These are phyloP conservation scores for Cryptococcus sp. DNA, from an alignment of 1,284 basidiomycete genomes.

Conservation along the genomic window DNA sequence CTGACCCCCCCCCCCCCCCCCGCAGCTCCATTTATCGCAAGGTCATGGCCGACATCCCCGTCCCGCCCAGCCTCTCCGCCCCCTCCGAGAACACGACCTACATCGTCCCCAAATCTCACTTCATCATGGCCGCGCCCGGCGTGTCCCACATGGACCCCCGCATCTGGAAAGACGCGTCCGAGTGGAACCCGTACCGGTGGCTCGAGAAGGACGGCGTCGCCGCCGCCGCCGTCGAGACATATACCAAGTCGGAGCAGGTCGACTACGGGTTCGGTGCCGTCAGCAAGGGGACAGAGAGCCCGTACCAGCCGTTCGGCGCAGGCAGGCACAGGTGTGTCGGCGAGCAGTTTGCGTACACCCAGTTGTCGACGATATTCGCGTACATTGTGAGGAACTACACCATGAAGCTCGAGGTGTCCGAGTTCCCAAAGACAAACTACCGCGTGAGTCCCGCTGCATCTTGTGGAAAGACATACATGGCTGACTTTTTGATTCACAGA, in stretches of 20 bases:
- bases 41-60: slow-evolving; percentile 76
- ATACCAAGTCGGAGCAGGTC: slow-evolving; percentile 75
- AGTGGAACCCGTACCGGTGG: slow-evolving; percentile 85
- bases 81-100: slow-evolving; percentile 68
- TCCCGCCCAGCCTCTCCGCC: slow-evolving; percentile 75
- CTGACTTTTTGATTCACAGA: slow-evolving; percentile 45
- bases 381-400: slow-evolving; percentile 76
- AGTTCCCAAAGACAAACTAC: slow-evolving; percentile 82
- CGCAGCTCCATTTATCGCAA: slow-evolving; percentile 63
- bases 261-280: slow-evolving; percentile 95
- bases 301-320: slow-evolving; percentile 95
- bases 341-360: slow-evolving; percentile 84
- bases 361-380: slow-evolving; percentile 79
- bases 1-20: no score
- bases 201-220: slow-evolving; percentile 72
- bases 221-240: slow-evolving; percentile 67
- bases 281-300: slow-evolving; percentile 84
- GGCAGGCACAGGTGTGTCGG: slow-evolving; percentile 68
- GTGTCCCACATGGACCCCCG: slow-evolving; percentile 82
- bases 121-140: slow-evolving; percentile 83
- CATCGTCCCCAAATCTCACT: slow-evolving; percentile 88
- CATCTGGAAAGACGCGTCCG: slow-evolving; percentile 70
- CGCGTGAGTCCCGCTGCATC: slow-evolving; percentile 59
- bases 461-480: not conserved
- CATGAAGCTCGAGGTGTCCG: slow-evolving; percentile 60